These are phyloP conservation scores for Trichopus zeylanicus DNA, from an alignment of 116 monocot species.

Conservation along the genomic window DNA sequence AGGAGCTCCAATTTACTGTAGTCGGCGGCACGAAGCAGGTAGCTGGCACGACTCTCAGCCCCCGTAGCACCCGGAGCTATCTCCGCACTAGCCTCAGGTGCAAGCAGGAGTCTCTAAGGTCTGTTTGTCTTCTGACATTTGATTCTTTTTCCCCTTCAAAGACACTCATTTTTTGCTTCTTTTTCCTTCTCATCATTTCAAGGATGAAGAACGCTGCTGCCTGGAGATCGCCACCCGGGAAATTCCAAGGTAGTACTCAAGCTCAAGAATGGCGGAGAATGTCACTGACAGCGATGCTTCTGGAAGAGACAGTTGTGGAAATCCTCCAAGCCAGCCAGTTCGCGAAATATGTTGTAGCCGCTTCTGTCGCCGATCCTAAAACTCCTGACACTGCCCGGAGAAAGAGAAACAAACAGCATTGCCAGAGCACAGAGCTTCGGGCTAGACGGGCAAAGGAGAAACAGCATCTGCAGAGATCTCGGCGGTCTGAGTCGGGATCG, in stretches of 20 bases:
- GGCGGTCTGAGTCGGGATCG: conserved; percentile 16
- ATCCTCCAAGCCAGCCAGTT: conserved; percentile 60
- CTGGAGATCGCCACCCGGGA: conserved; percentile 41
- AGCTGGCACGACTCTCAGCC: conserved; percentile 66
- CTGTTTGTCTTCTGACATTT: too few relatives aligned
- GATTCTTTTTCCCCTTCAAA: too few relatives aligned
- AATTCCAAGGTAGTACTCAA: conserved; percentile 25
- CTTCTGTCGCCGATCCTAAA: conserved; percentile 23
- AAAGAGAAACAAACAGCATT: not conserved
- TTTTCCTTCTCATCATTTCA: not conserved
- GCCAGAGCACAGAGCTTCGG: conserved; percentile 23
- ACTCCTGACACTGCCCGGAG: conserved; percentile 45
- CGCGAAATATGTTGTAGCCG: conserved; percentile 30
- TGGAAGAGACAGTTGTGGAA: conserved; percentile 70
- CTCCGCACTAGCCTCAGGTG: conserved; percentile 73
- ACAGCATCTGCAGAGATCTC: conserved; percentile 7
- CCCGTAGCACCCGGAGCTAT: conserved; percentile 72
- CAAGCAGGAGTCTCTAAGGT: conserved; percentile 74
- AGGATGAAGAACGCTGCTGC: conserved; percentile 43
- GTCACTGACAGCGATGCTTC: conserved; percentile 73
- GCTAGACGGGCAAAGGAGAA: conserved; percentile 59
- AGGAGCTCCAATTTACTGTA: conserved; percentile 84
- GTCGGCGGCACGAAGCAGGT: conserved; percentile 55
- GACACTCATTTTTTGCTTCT: not conserved
- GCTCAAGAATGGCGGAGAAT: conserved; percentile 58